Percentiles rank a stretch among this genome's conserved stretches.
Evolutionary conservation across 2,329 filamentous ascomycete species (phyloP).

Genomic region (Dactylellina sp.): DNA sequence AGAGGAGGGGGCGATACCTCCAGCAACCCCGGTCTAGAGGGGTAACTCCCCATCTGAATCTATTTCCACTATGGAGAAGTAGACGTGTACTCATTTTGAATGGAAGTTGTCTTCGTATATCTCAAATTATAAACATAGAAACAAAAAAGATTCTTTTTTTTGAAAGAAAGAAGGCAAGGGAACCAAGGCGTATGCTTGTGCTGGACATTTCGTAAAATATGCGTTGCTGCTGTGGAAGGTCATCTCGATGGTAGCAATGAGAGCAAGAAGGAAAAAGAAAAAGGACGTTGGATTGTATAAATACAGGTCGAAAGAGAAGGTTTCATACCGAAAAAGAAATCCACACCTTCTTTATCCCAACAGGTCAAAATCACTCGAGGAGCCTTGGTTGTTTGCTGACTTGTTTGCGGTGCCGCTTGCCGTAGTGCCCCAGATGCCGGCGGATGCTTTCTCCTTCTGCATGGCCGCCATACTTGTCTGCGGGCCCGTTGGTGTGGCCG

Average conservation of each 20-base stretch:
- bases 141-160: constrained; percentile 26
- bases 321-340: not conserved
- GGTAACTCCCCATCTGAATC: too few relatives aligned
- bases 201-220: constrained; percentile 5
- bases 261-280: constrained; percentile 7
- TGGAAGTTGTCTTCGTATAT: constrained; percentile 25
- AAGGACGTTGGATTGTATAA: constrained; percentile 19
- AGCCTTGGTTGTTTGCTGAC: constrained; percentile 30
- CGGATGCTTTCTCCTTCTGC: constrained; percentile 96
- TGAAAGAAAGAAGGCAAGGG: not conserved
- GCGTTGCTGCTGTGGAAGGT: not conserved
- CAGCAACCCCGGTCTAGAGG: too few relatives aligned
- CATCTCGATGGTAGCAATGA: constrained; percentile 11
- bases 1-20: too few relatives aligned
- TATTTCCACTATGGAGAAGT: not conserved
- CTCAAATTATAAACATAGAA: constrained; percentile 53
- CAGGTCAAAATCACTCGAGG: constrained; percentile 46
- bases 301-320: constrained; percentile 38
- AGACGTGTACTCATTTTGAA: not conserved
- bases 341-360: constrained; percentile 13
- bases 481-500: constrained; percentile 69
- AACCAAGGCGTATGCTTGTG: constrained; percentile 30
- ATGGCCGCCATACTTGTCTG: constrained; percentile 89
- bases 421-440: constrained; percentile 86
- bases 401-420: constrained; percentile 17